phyloP scores from a whole-genome alignment of 371 early-diverging fungal genomes.

The Funneliformis caledonium region DNA sequence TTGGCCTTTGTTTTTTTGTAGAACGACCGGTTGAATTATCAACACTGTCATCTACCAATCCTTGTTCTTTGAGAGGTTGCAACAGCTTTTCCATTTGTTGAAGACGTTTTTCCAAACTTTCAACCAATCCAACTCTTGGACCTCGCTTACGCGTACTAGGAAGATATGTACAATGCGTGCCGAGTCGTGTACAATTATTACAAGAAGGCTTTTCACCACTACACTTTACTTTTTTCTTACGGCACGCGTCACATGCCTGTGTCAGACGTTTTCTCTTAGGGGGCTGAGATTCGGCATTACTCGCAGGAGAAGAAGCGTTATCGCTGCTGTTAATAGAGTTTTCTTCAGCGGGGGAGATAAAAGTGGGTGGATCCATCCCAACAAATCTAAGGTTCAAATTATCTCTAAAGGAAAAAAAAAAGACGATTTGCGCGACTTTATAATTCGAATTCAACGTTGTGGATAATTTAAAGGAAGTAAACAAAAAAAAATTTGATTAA shows the following conservation, averaged over 20 bases:
- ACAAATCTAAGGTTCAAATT: no score
- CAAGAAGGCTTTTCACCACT: conserved; percentile 79
- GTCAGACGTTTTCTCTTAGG: conserved; percentile 72
- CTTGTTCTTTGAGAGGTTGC: conserved; percentile 42
- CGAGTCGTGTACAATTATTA: conserved; percentile 73
- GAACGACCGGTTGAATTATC: neutral
- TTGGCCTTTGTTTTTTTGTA: conserved; percentile 15
- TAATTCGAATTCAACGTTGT: no score
- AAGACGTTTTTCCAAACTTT: conserved; percentile 70
- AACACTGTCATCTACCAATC: conserved; percentile 23
- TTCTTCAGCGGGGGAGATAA: no score
- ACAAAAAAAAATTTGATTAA: no score
- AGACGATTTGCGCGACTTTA: no score
- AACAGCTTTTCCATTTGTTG: conserved; percentile 65
- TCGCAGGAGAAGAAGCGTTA: no score
- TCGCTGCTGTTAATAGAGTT: no score
- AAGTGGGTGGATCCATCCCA: no score
- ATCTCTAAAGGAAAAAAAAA: no score
- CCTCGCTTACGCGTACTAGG: conserved; percentile 78
- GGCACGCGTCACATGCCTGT: conserved; percentile 82
- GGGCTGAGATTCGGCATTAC: neutral
- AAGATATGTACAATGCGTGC: conserved; percentile 71
- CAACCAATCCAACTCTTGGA: conserved; percentile 80
- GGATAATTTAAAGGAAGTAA: no score
- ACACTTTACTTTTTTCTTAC: conserved; percentile 74